phyloP scores from a whole-genome alignment of 768 basidiomycete genomes.

The Tylopilus vinaceipallidus region DNA sequence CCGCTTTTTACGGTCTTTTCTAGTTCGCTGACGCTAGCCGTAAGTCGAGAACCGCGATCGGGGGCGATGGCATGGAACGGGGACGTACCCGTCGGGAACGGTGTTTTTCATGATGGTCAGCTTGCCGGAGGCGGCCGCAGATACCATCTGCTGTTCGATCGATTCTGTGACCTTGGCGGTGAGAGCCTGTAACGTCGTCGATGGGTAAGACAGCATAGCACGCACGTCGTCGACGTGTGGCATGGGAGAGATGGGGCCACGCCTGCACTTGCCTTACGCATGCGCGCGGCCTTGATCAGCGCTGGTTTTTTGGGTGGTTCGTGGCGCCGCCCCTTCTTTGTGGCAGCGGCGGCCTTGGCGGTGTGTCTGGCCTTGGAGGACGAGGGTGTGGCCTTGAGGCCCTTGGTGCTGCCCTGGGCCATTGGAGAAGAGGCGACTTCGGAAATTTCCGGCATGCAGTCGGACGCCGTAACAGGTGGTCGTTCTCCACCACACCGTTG shows the following conservation, averaged over 20 bases:
- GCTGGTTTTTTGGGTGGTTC: constrained; percentile 80
- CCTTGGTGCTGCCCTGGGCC: constrained; percentile 88
- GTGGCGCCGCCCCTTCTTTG: constrained; percentile 77
- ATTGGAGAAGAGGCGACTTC: constrained; percentile 36
- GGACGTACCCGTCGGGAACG: constrained; percentile 30
- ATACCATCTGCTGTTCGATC: constrained; percentile 89
- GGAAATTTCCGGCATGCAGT: constrained; percentile 26
- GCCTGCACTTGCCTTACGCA: constrained; percentile 74
- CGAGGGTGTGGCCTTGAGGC: constrained; percentile 54
- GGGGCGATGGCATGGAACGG: background rate
- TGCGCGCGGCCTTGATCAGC: constrained; percentile 69
- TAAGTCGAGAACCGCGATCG: constrained; percentile 2
- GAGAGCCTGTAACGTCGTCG: constrained; percentile 51
- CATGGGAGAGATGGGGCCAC: no score
- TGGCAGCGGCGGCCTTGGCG: constrained; percentile 62
- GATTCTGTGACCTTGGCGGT: constrained; percentile 90
- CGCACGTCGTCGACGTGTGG: no score
- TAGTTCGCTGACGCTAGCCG: constrained; percentile 16
- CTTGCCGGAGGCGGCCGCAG: constrained; percentile 85
- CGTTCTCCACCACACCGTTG: constrained; percentile 9
- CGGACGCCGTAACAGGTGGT: background rate
- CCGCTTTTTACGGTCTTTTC: constrained; percentile 15
- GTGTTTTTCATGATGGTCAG: constrained; percentile 88
- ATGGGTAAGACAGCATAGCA: background rate
- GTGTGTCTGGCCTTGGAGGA: constrained; percentile 50